phyloP scores from a whole-genome alignment of 2,329 filamentous ascomycete species.

The Alternaria solani region DNA sequence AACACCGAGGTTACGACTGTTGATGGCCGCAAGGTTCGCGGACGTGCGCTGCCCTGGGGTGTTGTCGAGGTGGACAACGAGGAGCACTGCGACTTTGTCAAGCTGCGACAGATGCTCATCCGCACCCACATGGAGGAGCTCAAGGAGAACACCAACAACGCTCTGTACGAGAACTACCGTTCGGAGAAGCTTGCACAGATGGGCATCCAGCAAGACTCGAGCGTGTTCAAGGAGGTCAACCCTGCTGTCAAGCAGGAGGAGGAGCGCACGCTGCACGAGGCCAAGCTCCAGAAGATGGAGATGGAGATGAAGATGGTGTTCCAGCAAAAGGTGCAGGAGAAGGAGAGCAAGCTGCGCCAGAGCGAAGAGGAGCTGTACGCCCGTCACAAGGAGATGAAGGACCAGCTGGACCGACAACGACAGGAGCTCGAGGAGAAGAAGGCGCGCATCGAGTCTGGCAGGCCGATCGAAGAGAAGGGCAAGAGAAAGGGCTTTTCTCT shows the following conservation, averaged over 20 bases:
- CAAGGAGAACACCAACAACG: conserved; percentile 99
- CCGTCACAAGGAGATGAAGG: conserved; percentile 99
- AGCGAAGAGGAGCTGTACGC: conserved; percentile 99
- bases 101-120: conserved; percentile 99
- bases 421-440: conserved; percentile 99
- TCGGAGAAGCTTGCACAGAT: conserved; percentile 98
- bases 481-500: conserved; percentile 99
- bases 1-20: conserved; percentile 91
- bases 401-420: conserved; percentile 95
- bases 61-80: conserved; percentile 99
- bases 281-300: conserved; percentile 99
- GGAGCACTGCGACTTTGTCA: conserved; percentile 99
- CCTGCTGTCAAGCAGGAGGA: conserved; percentile 99
- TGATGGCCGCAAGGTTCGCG: conserved; percentile 94
- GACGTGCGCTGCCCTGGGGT: conserved; percentile 97
- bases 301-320: conserved; percentile 99
- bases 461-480: conserved; percentile 95
- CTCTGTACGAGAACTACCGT: conserved; percentile 98
- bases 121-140: conserved; percentile 99
- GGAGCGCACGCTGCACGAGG: conserved; percentile 96
- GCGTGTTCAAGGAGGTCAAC: conserved; percentile 99
- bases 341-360: conserved; percentile 99
- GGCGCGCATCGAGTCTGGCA: conserved; percentile 88
- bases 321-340: conserved; percentile 99
- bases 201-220: conserved; percentile 98